Evolutionary conservation across 2,329 filamentous ascomycete species (phyloP).

Genomic region (Verticillium nubilum): DNA sequence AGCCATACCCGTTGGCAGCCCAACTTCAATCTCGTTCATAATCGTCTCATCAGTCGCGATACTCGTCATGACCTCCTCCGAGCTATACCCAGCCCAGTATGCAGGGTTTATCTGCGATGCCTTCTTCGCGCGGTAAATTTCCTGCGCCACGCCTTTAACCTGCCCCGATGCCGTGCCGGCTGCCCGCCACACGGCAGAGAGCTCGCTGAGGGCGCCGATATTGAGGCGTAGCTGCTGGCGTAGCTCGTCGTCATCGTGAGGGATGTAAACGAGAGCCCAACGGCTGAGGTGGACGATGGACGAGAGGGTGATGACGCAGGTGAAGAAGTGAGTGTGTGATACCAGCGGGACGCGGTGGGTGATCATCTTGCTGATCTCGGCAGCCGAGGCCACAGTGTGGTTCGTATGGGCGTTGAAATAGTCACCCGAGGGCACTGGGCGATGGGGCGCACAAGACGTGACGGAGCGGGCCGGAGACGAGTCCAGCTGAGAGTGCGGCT

Average conservation of each 20-base stretch:
- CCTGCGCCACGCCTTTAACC: conserved; percentile 73
- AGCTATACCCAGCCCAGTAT: conserved; percentile 50
- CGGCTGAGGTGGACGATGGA: conserved; percentile 78
- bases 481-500: conserved; percentile 72
- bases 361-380: conserved; percentile 69
- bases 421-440: conserved; percentile 40
- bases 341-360: conserved; percentile 67
- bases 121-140: conserved; percentile 60
- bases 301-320: conserved; percentile 71
- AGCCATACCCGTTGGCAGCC: not conserved
- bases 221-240: conserved; percentile 75
- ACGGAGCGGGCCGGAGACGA: conserved; percentile 51
- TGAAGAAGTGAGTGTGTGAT: conserved; percentile 78
- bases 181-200: conserved; percentile 68
- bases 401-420: conserved; percentile 64
- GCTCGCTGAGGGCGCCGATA: conserved; percentile 66
- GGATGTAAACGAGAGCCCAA: conserved; percentile 61
- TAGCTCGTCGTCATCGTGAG: conserved; percentile 57
- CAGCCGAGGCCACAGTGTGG: conserved; percentile 75
- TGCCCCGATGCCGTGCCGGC: conserved; percentile 65
- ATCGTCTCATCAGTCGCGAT: conserved; percentile 54
- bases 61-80: conserved; percentile 49
- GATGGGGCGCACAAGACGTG: conserved; percentile 62
- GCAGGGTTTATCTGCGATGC: conserved; percentile 45
- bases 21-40: conserved; percentile 49